phyloP scores from a whole-genome alignment of 2,329 filamentous ascomycete species.

The Metarhizium anisopliae region DNA sequence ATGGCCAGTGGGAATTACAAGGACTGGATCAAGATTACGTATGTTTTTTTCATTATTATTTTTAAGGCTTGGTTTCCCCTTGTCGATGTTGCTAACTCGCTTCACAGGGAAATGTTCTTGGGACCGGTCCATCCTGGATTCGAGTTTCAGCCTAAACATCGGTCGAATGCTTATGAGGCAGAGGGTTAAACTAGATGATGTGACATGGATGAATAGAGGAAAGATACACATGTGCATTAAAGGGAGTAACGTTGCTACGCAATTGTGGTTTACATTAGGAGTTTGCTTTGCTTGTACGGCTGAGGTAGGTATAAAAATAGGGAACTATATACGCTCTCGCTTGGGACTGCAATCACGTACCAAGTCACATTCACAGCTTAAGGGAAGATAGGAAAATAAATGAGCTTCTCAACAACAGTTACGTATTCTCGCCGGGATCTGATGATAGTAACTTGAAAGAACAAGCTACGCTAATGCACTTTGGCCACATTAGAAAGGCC shows the following conservation, averaged over 20 bases:
- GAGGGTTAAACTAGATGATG: slow-evolving; percentile 42
- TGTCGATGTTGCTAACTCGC: slow-evolving; percentile 7
- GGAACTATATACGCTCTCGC: too few species aligned
- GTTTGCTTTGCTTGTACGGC: neutral
- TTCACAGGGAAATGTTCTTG: slow-evolving; percentile 85
- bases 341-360: too few species aligned
- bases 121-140: slow-evolving; percentile 85
- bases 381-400: too few species aligned
- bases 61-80: neutral
- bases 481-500: neutral
- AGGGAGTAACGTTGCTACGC: neutral
- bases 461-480: neutral
- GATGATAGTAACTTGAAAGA: neutral
- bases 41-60: slow-evolving; percentile 26
- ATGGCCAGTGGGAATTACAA: slow-evolving; percentile 84
- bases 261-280: neutral
- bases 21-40: slow-evolving; percentile 99
- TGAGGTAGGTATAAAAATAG: neutral
- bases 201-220: neutral
- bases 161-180: slow-evolving; percentile 82
- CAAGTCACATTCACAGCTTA: too few species aligned
- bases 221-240: neutral
- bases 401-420: too few species aligned
- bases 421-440: too few species aligned
- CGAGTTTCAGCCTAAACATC: slow-evolving; percentile 95